These are phyloP conservation scores for Moesziomyces antarcticus DNA, from an alignment of 1,284 basidiomycete species.

Conservation along the genomic window DNA sequence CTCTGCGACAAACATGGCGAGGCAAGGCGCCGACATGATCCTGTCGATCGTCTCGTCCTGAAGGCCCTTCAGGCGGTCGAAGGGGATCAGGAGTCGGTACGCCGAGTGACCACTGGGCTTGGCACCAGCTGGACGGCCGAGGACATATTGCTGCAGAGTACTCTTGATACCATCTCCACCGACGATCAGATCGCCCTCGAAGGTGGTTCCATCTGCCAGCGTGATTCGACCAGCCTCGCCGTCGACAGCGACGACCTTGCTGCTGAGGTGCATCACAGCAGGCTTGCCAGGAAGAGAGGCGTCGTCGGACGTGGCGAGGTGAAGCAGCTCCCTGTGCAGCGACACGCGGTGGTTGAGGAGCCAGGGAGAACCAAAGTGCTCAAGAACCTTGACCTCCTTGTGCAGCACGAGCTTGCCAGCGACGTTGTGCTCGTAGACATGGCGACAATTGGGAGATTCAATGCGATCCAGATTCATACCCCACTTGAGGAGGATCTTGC, in stretches of 20 bases:
- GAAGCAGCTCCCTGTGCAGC: conserved; percentile 59
- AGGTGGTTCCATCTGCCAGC: conserved; percentile 44
- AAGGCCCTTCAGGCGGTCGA: conserved; percentile 36
- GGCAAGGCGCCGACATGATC: conserved; percentile 53
- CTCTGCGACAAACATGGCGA: conserved; percentile 52
- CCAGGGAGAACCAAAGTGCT: conserved; percentile 53
- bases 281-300: conserved; percentile 8
- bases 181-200: conserved; percentile 57
- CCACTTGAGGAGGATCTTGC: conserved; percentile 16
- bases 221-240: conserved; percentile 44
- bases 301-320: conserved; percentile 46
- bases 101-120: conserved; percentile 58
- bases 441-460: conserved; percentile 17
- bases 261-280: conserved; percentile 26
- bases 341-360: conserved; percentile 65
- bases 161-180: conserved; percentile 68
- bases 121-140: conserved; percentile 42
- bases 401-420: conserved; percentile 11
- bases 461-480: conserved; percentile 18
- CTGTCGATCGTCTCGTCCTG: conserved; percentile 47
- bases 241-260: conserved; percentile 45
- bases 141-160: conserved; percentile 66
- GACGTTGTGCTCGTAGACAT: conserved; percentile 19
- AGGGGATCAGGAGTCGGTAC: conserved; percentile 56
- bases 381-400: conserved; percentile 11